A percentile compares a stretch with the other conserved stretches of the same genome.
Evolutionary conservation across 305 asterid species (phyloP).

Genomic region (Fraxinus nigra): DNA sequence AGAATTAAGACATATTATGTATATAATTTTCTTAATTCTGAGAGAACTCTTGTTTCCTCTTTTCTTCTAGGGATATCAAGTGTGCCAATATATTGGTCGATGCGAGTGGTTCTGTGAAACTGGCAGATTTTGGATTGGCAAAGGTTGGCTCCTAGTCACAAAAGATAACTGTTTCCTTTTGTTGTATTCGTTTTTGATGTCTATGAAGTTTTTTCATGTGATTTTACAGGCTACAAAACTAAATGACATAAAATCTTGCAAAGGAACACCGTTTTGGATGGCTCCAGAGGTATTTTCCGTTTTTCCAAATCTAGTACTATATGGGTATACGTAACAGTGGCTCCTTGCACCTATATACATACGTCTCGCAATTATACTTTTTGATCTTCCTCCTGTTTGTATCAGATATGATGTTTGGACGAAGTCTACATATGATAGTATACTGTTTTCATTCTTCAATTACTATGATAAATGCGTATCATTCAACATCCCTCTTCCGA

Average conservation of each 20-base stretch:
- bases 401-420: not conserved
- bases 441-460: not conserved
- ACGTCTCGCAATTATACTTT: not conserved
- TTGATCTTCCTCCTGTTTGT: not conserved
- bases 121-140: constrained; percentile 98
- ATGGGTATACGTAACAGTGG: not conserved
- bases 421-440: not conserved
- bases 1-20: not conserved
- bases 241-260: constrained; percentile 90
- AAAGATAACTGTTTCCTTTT: constrained; percentile 7
- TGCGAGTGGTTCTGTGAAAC: constrained; percentile 83
- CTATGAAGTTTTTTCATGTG: constrained; percentile 11
- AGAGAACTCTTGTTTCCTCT: constrained; percentile 21
- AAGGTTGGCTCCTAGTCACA: constrained; percentile 51
- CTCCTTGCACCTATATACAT: not conserved
- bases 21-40: constrained; percentile 12
- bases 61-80: constrained; percentile 78
- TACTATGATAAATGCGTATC: not conserved
- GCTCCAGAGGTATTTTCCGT: constrained; percentile 84
- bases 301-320: constrained; percentile 4
- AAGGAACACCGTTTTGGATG: constrained; percentile 98
- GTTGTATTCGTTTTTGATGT: constrained; percentile 6
- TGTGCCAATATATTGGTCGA: constrained; percentile 96
- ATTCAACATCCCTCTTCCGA: not conserved
- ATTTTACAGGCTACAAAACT: constrained; percentile 67